Evolutionary conservation across 2,329 filamentous ascomycete species (phyloP), one percentile per base, ranked within the genome.

Genomic region (Colletotrichum euphorbiae): DNA sequence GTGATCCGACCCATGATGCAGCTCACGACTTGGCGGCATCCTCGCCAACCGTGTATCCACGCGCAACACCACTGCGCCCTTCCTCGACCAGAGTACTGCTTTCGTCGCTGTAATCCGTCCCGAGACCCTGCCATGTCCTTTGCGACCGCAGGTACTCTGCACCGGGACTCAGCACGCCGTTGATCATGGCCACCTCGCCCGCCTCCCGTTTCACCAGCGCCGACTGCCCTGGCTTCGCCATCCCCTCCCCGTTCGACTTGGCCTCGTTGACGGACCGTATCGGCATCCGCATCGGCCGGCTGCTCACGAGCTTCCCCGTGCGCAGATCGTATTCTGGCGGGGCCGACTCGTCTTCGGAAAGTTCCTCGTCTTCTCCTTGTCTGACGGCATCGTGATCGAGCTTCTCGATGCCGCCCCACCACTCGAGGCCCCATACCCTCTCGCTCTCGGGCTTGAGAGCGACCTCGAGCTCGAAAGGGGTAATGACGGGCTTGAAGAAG

Each of bases 311-410:
- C 70, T 88, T 90, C 40, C 95, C 95, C 2, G 94, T 98, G 12
- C 95, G 87, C 9, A 98, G 85, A 78, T 99, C 95, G 73, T 97
- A 99, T 74, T 97, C 93, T 0, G 96, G 96, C 0, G 94, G 89
- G 72, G 92, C 90, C 1, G 92, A 94, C 74, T 93, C 91, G 50
- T 90, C 88, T 19, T 89, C 87, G n/a, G 83, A 73, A 59, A 33
- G 73, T 68, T 6, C 62, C 15, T 74, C 67, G 24, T 24, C 24
- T 2, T 62, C 56, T 15, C 60, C 66, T 15, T 56, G 31, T 11
- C 4, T 43, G 46, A 17, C 40, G 3, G 71, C 74, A 4, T 76
- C 74, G 12, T 84, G 80, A 54, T 91, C 82, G 15, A 97, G 80
- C 21, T 85, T 87, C 74, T 93, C 90, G 69, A 97, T 97, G 69